Conservation (phyloP, 2,329 filamentous ascomycete genomes). For the Nigrospora osmanthi region DNA sequence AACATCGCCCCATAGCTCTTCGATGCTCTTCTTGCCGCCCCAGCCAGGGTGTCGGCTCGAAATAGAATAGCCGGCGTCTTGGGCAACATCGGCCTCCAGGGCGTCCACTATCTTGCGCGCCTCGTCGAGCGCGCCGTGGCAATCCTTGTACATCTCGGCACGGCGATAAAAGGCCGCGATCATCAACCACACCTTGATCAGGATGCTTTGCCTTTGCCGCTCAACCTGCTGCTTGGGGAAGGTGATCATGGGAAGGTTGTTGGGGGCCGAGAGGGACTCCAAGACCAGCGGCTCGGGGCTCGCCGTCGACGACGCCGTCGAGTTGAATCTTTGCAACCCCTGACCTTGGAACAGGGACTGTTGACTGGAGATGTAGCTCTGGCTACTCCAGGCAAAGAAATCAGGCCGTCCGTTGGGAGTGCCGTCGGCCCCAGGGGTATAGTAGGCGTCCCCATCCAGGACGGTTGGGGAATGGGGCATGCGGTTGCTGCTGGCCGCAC, state of each 20-base stretch:
- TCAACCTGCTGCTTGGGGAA: constrained; percentile 47
- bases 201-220: constrained; percentile 39
- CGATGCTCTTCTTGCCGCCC: constrained; percentile 73
- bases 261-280: constrained; percentile 34
- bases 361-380: constrained; percentile 27
- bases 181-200: constrained; percentile 83
- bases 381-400: constrained; percentile 34
- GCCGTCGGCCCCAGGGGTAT: constrained; percentile 36
- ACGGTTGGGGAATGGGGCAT: constrained; percentile 30
- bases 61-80: constrained; percentile 53
- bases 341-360: constrained; percentile 35
- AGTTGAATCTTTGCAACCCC: constrained; percentile 36
- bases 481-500: constrained; percentile 40
- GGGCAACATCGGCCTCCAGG: constrained; percentile 60
- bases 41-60: constrained; percentile 61
- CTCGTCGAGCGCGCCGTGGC: constrained; percentile 71
- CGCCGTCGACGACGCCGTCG: constrained; percentile 33
- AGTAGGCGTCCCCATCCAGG: constrained; percentile 42
- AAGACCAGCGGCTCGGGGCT: constrained; percentile 30
- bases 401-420: constrained; percentile 27
- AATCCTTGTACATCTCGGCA: constrained; percentile 72
- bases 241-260: constrained; percentile 42
- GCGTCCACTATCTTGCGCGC: constrained; percentile 67
- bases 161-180: constrained; percentile 83
- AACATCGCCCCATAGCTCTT: constrained; percentile 79